phyloP scores from a whole-genome alignment of 2,329 filamentous ascomycete genomes.

The Elsinoe batatas region DNA sequence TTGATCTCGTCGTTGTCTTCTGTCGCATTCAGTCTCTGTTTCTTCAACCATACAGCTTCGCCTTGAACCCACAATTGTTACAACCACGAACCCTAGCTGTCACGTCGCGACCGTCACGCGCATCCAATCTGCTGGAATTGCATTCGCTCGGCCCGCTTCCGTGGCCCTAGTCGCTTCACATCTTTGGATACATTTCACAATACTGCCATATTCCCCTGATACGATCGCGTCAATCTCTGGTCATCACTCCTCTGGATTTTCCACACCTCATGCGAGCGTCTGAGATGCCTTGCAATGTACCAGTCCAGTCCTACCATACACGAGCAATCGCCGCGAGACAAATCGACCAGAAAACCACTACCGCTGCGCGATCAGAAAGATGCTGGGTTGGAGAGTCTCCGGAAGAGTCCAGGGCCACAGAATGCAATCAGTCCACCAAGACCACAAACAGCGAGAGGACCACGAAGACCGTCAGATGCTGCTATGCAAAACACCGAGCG shows the following conservation, averaged over 20 bases:
- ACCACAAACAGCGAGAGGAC: slow-evolving; percentile 5
- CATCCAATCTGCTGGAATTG: not conserved
- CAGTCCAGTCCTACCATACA: slow-evolving; percentile 4
- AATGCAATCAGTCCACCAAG: not conserved
- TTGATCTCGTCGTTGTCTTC: not conserved
- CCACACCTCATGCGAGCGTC: not conserved
- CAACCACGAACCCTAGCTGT: not conserved
- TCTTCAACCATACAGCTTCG: not conserved
- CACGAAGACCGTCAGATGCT: not conserved
- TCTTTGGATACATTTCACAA: not conserved
- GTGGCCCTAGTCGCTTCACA: slow-evolving; percentile 7
- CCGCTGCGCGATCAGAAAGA: not conserved
- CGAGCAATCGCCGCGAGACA: slow-evolving; percentile 5
- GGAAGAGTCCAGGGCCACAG: not conserved
- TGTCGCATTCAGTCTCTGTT: not conserved
- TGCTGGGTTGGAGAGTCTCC: not conserved
- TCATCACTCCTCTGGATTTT: not conserved
- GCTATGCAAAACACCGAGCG: slow-evolving; percentile 17
- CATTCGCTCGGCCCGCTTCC: slow-evolving; percentile 1
- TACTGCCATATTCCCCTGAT: not conserved
- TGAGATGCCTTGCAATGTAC: slow-evolving; percentile 8
- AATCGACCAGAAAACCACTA: not conserved
- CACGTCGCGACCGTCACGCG: not conserved
- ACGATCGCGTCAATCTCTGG: not conserved
- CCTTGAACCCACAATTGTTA: not conserved